phyloP scores from a whole-genome alignment of 2,329 filamentous ascomycete species.

The Alternaria consortialis region DNA sequence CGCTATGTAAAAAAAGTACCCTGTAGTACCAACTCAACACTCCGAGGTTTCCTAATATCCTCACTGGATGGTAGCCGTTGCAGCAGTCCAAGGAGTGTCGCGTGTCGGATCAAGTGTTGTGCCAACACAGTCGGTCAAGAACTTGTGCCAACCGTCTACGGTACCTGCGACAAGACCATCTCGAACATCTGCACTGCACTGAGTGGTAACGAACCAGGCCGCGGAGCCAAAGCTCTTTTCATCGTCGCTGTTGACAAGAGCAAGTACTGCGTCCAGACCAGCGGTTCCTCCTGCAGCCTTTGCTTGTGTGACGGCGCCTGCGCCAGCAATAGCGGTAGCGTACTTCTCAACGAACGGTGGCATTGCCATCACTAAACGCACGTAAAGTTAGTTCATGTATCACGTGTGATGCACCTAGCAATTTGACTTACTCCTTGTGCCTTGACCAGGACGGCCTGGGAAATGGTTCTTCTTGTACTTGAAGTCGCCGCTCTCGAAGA shows the following conservation, averaged over 20 bases:
- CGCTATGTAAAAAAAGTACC: not conserved
- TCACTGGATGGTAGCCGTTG: constrained; percentile 38
- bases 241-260: constrained; percentile 57
- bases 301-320: constrained; percentile 43
- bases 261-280: constrained; percentile 55
- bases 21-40: not conserved
- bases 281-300: constrained; percentile 47
- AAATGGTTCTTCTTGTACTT: constrained; percentile 74
- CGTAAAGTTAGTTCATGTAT: not conserved
- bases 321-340: constrained; percentile 57
- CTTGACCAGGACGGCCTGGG: constrained; percentile 70
- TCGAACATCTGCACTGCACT: constrained; percentile 61
- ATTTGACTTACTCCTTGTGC: constrained; percentile 57
- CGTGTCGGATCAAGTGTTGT: constrained; percentile 59
- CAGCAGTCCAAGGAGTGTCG: constrained; percentile 60
- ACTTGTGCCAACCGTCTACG: constrained; percentile 61
- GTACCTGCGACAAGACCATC: constrained; percentile 57
- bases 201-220: constrained; percentile 67
- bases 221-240: constrained; percentile 66
- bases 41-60: constrained; percentile 16
- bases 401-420: too few relatives aligned
- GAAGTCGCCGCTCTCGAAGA: constrained; percentile 75
- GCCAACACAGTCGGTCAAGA: constrained; percentile 64
- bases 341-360: constrained; percentile 65
- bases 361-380: constrained; percentile 64